phyloP scores from a whole-genome alignment of 495 filamentous ascomycete species.

The Saxophila tyrrhenica region DNA sequence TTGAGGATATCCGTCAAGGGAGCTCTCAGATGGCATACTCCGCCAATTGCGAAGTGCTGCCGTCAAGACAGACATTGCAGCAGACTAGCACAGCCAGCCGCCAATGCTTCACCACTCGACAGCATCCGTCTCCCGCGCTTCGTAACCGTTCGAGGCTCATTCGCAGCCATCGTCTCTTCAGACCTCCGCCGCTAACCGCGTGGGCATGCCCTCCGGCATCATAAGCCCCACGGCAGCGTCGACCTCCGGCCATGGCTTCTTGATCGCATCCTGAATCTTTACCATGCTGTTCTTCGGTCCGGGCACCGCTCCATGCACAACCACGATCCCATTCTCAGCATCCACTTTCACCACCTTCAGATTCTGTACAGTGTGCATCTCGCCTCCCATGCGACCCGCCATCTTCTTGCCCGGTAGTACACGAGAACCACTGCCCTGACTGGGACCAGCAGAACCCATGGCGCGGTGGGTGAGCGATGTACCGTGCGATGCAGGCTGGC shows the following conservation, averaged over 20 bases:
- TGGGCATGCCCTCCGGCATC: not conserved
- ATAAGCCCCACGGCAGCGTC: slow-evolving; percentile 5
- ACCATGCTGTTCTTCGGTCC: slow-evolving; percentile 78
- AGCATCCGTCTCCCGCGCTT: no score
- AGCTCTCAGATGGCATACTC: no score
- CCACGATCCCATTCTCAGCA: slow-evolving; percentile 69
- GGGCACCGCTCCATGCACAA: slow-evolving; percentile 73
- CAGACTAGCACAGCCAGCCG: no score
- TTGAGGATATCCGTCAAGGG: no score
- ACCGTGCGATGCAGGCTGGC: slow-evolving; percentile 89
- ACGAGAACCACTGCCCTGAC: slow-evolving; percentile 82
- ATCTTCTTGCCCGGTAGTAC: slow-evolving; percentile 95
- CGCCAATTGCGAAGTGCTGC: no score
- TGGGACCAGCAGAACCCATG: slow-evolving; percentile 75
- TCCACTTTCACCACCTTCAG: slow-evolving; percentile 80
- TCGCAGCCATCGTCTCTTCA: not conserved
- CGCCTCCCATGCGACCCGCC: slow-evolving; percentile 86
- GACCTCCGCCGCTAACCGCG: not conserved
- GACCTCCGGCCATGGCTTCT: slow-evolving; percentile 69
- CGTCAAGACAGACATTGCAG: no score
- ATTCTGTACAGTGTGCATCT: slow-evolving; percentile 80
- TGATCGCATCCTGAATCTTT: slow-evolving; percentile 79
- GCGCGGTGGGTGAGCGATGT: slow-evolving; percentile 83
- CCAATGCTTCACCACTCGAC: no score
- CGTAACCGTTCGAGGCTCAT: not conserved